These are phyloP conservation scores for Vinca minor DNA, from an alignment of 257 asterid genomes.

Conservation along the genomic window DNA sequence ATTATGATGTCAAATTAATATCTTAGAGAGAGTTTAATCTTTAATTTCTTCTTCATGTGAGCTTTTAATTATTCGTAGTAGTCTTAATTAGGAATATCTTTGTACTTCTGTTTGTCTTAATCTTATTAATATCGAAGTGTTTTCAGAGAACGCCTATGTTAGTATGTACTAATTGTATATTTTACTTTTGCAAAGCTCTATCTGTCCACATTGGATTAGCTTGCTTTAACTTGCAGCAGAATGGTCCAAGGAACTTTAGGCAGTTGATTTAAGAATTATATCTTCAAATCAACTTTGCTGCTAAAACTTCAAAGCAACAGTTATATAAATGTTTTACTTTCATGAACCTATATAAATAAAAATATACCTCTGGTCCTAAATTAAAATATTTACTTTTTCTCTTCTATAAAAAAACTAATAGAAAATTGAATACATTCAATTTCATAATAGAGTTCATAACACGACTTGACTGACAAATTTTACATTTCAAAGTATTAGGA, in stretches of 20 bases:
- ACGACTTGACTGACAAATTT: too few relatives aligned
- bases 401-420: too few relatives aligned
- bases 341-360: too few relatives aligned
- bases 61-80: constrained; percentile 15
- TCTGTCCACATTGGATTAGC: neutral
- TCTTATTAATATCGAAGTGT: constrained; percentile 28
- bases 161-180: neutral
- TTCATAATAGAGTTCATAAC: too few relatives aligned
- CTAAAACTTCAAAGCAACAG: constrained; percentile 12
- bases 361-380: too few relatives aligned
- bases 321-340: constrained; percentile 1
- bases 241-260: constrained; percentile 15
- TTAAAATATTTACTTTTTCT: too few relatives aligned
- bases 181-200: neutral
- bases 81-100: constrained; percentile 20
- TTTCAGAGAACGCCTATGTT: constrained; percentile 5
- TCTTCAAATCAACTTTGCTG: neutral
- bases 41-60: constrained; percentile 31
- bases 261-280: constrained; percentile 7
- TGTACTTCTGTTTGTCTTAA: constrained; percentile 35
- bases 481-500: too few relatives aligned
- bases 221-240: constrained; percentile 5
- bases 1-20: constrained; percentile 16
- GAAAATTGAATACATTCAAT: too few relatives aligned
- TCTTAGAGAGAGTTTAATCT: constrained; percentile 18